Evolutionary conservation across 1,284 basidiomycete genomes (phyloP).

Genomic region (Austroboletus novae-zelandiae): DNA sequence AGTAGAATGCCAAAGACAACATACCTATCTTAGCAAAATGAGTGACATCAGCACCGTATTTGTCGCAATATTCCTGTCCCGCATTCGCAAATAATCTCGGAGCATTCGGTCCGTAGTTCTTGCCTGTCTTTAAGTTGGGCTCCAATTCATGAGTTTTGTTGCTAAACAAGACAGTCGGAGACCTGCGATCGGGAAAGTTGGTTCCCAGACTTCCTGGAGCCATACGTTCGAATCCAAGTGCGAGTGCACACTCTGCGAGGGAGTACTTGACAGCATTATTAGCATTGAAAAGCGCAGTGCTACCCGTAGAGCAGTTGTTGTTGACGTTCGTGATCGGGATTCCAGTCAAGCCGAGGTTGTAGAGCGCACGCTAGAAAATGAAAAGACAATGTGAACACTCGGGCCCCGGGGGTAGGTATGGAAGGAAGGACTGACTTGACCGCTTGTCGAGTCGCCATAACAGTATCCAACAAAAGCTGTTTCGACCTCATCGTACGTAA

Average conservation of each 20-base stretch:
- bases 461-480: slow-evolving; percentile 79
- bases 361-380: slow-evolving; percentile 55
- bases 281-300: slow-evolving; percentile 70
- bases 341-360: slow-evolving; percentile 80
- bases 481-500: slow-evolving; percentile 79
- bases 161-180: slow-evolving; percentile 54
- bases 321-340: slow-evolving; percentile 88
- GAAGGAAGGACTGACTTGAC: slow-evolving; percentile 47
- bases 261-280: slow-evolving; percentile 69
- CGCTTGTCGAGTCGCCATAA: slow-evolving; percentile 78
- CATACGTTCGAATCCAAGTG: slow-evolving; percentile 88
- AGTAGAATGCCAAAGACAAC: slow-evolving; percentile 11
- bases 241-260: slow-evolving; percentile 73
- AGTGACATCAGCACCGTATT: slow-evolving; percentile 67
- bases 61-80: slow-evolving; percentile 75
- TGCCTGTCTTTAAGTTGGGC: slow-evolving; percentile 45
- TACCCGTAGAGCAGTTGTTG: slow-evolving; percentile 82
- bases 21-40: slow-evolving; percentile 77
- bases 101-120: slow-evolving; percentile 67
- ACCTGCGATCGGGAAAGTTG: slow-evolving; percentile 67
- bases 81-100: slow-evolving; percentile 80
- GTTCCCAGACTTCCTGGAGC: slow-evolving; percentile 72
- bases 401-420: slow-evolving; percentile 36
- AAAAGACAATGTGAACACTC: not conserved
- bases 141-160: slow-evolving; percentile 53